Conservation (phyloP, 495 filamentous ascomycete species). For the Chaetomium cochliodes region DNA sequence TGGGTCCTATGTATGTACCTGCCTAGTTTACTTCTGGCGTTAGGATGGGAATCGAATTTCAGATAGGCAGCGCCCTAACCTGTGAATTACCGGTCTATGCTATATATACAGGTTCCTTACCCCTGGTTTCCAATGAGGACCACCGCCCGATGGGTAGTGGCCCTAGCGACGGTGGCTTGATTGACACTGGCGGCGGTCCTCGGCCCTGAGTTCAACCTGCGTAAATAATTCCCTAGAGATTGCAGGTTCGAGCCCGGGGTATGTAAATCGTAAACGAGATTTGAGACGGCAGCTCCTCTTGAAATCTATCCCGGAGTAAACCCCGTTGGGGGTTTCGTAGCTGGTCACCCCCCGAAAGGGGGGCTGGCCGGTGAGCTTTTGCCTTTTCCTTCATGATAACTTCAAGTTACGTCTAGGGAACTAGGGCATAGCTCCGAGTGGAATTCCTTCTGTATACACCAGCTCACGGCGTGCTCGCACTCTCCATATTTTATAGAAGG, state of each 20-base stretch:
- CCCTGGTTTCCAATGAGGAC: background rate
- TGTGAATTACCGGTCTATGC: background rate
- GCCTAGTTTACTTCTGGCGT: too few relatives aligned
- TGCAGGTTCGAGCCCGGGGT: background rate
- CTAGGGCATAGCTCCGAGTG: too few relatives aligned
- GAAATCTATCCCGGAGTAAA: background rate
- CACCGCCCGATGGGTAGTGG: background rate
- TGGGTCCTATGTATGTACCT: too few relatives aligned
- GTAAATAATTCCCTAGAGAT: background rate
- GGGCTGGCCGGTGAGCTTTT: conserved; percentile 2
- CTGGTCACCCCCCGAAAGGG: background rate
- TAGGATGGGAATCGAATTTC: too few relatives aligned
- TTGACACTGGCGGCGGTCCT: background rate
- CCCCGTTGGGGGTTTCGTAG: background rate
- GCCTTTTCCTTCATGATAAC: too few relatives aligned
- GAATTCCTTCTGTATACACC: too few relatives aligned
- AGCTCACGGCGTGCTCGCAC: too few relatives aligned
- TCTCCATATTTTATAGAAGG: too few relatives aligned
- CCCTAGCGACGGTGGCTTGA: background rate
- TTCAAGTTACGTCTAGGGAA: too few relatives aligned
- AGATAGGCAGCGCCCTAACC: background rate
- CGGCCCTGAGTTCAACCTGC: background rate
- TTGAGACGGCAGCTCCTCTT: too few relatives aligned
- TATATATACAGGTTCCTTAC: background rate
- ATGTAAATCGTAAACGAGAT: too few relatives aligned